A percentile compares a stretch with the other conserved stretches of the same genome.
phyloP scores from a whole-genome alignment of 768 basidiomycete genomes.

The Sporobolomyces pararoseus region DNA sequence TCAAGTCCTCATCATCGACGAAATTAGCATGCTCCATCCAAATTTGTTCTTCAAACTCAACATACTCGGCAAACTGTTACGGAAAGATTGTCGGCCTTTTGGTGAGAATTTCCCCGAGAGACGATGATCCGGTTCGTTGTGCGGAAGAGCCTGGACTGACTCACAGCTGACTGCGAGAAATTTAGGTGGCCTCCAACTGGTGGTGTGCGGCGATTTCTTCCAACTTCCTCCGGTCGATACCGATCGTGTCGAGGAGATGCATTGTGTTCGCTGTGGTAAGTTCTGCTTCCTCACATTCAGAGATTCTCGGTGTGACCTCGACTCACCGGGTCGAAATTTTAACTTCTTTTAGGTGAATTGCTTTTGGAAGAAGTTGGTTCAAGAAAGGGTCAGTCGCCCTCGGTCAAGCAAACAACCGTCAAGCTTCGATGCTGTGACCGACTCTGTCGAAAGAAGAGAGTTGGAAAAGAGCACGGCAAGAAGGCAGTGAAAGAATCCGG shows the following conservation, averaged over 20 bases:
- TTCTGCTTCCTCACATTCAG: background rate
- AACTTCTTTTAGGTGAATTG: too few species aligned
- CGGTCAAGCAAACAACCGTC: too few species aligned
- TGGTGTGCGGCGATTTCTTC: conserved; percentile 52
- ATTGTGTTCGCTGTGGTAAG: background rate
- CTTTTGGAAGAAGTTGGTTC: too few species aligned
- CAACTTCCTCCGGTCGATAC: conserved; percentile 51
- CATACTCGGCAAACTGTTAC: conserved; percentile 46
- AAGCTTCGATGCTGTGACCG: background rate
- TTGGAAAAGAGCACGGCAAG: background rate
- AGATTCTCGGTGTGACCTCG: background rate
- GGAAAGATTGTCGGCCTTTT: conserved; percentile 46
- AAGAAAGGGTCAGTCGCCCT: too few species aligned
- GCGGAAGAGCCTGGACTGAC: too few species aligned
- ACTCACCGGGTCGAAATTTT: too few species aligned
- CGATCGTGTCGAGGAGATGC: background rate
- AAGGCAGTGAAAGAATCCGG: background rate
- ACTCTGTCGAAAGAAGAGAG: background rate
- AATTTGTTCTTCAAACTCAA: conserved; percentile 50
- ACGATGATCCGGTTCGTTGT: background rate
- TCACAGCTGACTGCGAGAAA: background rate
- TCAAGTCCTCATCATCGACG: conserved; percentile 45
- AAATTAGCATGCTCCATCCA: conserved; percentile 49
- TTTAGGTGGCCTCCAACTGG: conserved; percentile 39
- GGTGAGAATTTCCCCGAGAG: conserved; percentile 38